phyloP scores from a whole-genome alignment of 129 eudicot genomes.

The Deinandra increscens region DNA sequence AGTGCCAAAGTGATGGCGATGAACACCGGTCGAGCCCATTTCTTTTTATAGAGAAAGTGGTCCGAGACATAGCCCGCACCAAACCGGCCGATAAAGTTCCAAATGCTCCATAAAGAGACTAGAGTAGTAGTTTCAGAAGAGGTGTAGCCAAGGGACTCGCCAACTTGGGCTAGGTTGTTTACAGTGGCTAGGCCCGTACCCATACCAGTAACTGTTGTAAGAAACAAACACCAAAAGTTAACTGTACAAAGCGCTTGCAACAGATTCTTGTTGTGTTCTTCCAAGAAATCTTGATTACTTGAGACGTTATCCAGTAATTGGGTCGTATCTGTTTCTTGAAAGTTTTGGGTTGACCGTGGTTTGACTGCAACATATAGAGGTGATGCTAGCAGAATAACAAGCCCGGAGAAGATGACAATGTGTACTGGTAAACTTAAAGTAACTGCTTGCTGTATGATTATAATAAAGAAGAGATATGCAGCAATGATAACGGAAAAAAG shows the following conservation, averaged over 20 bases:
- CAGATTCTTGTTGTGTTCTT: conserved; percentile 39
- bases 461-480: conserved; percentile 54
- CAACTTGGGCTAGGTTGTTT: conserved; percentile 78
- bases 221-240: conserved; percentile 76
- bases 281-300: conserved; percentile 24
- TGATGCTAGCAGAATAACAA: conserved; percentile 53
- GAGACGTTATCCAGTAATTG: conserved; percentile 28
- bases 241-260: conserved; percentile 59
- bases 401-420: conserved; percentile 37
- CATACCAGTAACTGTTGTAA: conserved; percentile 65
- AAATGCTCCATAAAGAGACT: conserved; percentile 85
- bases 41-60: conserved; percentile 47
- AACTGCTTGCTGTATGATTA: conserved; percentile 43
- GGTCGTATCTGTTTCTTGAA: conserved; percentile 32
- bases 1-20: conserved; percentile 57
- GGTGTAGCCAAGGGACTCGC: conserved; percentile 67
- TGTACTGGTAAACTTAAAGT: conserved; percentile 37
- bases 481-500: conserved; percentile 52
- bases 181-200: conserved; percentile 81
- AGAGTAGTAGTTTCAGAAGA: conserved; percentile 51
- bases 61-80: conserved; percentile 89
- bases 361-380: conserved; percentile 51
- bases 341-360: conserved; percentile 41
- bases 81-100: conserved; percentile 93
- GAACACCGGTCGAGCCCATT: conserved; percentile 72